Base-by-base conservation (phyloP, 768 basidiomycete genomes). In the Macrocybe gigantea region DNA sequence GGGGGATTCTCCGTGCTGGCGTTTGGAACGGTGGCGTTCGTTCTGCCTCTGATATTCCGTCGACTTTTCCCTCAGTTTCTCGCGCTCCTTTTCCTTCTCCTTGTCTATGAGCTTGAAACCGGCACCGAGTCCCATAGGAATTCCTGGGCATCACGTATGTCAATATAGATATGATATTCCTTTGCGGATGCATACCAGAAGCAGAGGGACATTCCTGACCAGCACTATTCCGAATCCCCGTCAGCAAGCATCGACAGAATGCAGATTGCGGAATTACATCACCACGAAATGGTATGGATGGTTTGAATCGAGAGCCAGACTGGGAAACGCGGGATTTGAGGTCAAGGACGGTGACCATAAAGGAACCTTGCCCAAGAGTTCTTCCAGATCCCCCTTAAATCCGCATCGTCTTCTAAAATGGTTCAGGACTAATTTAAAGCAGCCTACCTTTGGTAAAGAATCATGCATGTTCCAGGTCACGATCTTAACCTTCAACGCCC, bases 381-480 rank as follows among this genome's bases (percentile, higher is more conserved):
- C 85, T 53, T 78, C 76, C 44, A 90, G 60, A 57, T 91, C 79
- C 5, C 88, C 88, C 86, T 89, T 1, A 7, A 38, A 33, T n/a
- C 35, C 36, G 41, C 11, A 35, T n/a, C 10, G 31, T n/a, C 22
- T 22, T 22, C 22, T 22, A 22, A 22, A 22, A 22, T 22, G 22
- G 1, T 22, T 22, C 2, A 22, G 22, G 22, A 22, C 22, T 4
- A 22, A 4, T 22, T 34, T 11, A 7, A 11, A 33, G 30, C 9
- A 34, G 12, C 51, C 59, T 30, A 81, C 86, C 75, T 86, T 89
- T 31, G 88, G 88, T 5, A 89, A 58, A 0, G 83, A 83, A 53
- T 89, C 86, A 53, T 90, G 84, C 88, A 91, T 91, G 53, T 90
- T 91, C 88, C 88, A 91, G 34, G 84, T 85, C 33, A 88, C 44